phyloP scores from a whole-genome alignment of 108 stramenopile species.

The Cyclotella distinguenda region DNA sequence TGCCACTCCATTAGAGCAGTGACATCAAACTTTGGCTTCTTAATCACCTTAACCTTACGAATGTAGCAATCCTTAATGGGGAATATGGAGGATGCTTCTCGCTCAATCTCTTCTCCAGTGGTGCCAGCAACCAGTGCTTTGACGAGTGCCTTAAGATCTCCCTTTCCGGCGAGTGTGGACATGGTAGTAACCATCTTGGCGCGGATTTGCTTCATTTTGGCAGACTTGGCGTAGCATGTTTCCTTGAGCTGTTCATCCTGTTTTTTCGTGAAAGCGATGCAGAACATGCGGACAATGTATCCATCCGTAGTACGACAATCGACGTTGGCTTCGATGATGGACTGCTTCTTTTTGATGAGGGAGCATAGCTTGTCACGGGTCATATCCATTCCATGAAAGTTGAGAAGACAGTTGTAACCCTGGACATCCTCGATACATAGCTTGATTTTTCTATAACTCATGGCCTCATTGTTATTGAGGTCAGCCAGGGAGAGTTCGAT shows the following conservation, averaged over 20 bases:
- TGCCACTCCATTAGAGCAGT: constrained; percentile 99
- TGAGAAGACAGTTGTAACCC: constrained; percentile 97
- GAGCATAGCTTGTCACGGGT: constrained; percentile 99
- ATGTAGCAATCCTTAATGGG: constrained; percentile 99
- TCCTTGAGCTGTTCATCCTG: constrained; percentile 95
- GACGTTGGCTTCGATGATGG: constrained; percentile 97
- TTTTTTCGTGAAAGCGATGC: constrained; percentile 98
- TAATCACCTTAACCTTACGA: constrained; percentile 99
- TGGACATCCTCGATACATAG: constrained; percentile 99
- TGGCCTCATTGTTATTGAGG: constrained; percentile 93
- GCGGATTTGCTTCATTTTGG: constrained; percentile 95
- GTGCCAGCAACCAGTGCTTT: constrained; percentile 95
- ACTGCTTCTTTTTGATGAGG: constrained; percentile 99
- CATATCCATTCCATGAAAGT: constrained; percentile 99
- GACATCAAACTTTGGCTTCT: constrained; percentile 99
- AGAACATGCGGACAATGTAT: constrained; percentile 97
- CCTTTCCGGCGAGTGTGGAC: constrained; percentile 95
- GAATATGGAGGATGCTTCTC: constrained; percentile 88
- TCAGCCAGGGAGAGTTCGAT: constrained; percentile 97
- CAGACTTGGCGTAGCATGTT: constrained; percentile 97
- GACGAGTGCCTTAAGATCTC: constrained; percentile 97
- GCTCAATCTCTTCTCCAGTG: constrained; percentile 93
- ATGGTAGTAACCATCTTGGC: constrained; percentile 97
- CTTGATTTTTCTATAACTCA: constrained; percentile 97
- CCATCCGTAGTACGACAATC: constrained; percentile 98